phyloP scores from a whole-genome alignment of 768 basidiomycete species.

The Pleurotus salmoneostramineus region DNA sequence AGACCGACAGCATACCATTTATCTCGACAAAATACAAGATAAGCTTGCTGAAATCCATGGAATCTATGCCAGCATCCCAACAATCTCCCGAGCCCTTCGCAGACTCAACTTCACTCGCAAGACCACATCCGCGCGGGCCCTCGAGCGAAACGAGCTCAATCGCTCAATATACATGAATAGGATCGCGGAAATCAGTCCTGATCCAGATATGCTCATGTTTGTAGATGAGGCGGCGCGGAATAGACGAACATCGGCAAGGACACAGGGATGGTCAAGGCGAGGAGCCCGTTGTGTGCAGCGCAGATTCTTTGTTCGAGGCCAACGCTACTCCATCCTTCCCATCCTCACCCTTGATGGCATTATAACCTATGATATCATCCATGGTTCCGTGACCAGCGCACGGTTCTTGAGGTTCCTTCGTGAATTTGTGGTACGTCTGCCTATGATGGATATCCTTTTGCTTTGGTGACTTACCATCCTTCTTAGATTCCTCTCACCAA shows the following conservation, averaged over 20 bases:
- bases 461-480: slow-evolving; percentile 16
- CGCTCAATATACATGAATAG: slow-evolving; percentile 2
- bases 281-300: slow-evolving; percentile 19
- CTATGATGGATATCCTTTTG: slow-evolving; percentile 9
- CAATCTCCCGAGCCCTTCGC: neutral
- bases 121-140: neutral
- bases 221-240: slow-evolving; percentile 26
- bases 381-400: slow-evolving; percentile 29
- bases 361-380: slow-evolving; percentile 28
- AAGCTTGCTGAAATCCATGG: neutral
- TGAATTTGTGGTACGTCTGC: slow-evolving; percentile 21
- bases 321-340: slow-evolving; percentile 23
- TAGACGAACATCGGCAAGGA: slow-evolving; percentile 15
- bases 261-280: slow-evolving; percentile 12
- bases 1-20: slow-evolving; percentile 6
- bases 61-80: neutral
- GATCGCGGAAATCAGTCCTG: neutral
- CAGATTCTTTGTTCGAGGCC: slow-evolving; percentile 19
- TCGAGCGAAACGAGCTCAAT: slow-evolving; percentile 1
- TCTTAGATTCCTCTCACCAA: slow-evolving; percentile 9
- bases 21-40: slow-evolving; percentile 6
- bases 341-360: slow-evolving; percentile 23
- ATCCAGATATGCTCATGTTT: slow-evolving; percentile 11
- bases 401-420: slow-evolving; percentile 24
- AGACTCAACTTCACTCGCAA: neutral